Conservation (phyloP, 1,284 basidiomycete genomes). For the Coriolopsis trogii region DNA sequence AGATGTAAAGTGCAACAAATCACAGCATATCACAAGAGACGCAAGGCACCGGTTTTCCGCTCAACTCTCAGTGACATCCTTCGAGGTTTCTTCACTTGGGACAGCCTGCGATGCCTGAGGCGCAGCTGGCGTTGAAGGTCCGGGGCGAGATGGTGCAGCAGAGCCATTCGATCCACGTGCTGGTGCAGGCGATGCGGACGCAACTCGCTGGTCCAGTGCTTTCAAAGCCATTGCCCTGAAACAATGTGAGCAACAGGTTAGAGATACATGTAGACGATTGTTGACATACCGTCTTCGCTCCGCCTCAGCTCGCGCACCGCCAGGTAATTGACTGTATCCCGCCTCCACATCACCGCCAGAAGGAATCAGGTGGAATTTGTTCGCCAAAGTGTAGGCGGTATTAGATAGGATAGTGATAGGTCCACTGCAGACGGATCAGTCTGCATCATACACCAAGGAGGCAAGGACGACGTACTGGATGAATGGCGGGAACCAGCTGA, state of each 20-base stretch:
- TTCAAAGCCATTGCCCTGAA: conserved; percentile 89
- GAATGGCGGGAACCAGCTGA: conserved; percentile 96
- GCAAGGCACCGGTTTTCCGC: conserved; percentile 7
- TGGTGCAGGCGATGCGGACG: conserved; percentile 51
- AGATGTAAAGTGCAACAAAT: conserved; percentile 9
- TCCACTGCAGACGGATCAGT: conserved; percentile 40
- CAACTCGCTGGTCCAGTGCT: conserved; percentile 91
- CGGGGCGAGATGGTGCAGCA: conserved; percentile 20
- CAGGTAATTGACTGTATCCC: conserved; percentile 80
- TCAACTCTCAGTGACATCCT: conserved; percentile 3
- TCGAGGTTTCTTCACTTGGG: conserved; percentile 7
- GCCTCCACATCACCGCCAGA: conserved; percentile 70
- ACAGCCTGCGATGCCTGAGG: neutral
- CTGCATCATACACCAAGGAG: conserved; percentile 34
- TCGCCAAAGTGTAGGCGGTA: conserved; percentile 69
- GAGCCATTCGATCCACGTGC: conserved; percentile 41
- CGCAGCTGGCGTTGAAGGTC: conserved; percentile 14
- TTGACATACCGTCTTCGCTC: conserved; percentile 78
- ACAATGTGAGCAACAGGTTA: conserved; percentile 14
- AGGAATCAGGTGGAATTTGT: conserved; percentile 82
- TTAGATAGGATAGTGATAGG: conserved; percentile 74
- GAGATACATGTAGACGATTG: neutral
- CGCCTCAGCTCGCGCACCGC: conserved; percentile 90
- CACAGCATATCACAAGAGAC: neutral
- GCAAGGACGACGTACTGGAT: conserved; percentile 66